Evolutionary conservation across 2,329 filamentous ascomycete genomes (phyloP).

Genomic region (Penicillium sp.): DNA sequence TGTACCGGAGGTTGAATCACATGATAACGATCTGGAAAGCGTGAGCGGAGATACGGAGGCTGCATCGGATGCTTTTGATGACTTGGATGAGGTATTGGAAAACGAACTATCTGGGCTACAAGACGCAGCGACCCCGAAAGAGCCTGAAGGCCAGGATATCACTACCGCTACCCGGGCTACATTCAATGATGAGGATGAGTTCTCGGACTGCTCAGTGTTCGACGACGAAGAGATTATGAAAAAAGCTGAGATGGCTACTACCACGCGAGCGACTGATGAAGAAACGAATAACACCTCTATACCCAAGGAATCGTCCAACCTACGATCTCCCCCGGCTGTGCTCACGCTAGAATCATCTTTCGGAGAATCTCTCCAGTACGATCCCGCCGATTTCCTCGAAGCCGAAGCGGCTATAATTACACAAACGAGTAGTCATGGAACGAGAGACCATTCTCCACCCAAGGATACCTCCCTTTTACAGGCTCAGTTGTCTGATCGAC

Average conservation of each 20-base stretch:
- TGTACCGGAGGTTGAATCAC: neutral
- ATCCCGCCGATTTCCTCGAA: constrained; percentile 31
- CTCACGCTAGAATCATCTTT: constrained; percentile 7
- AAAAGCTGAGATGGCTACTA: constrained; percentile 19
- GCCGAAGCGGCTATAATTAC: constrained; percentile 5
- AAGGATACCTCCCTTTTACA: neutral
- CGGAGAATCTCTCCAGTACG: constrained; percentile 29
- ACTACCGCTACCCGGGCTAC: constrained; percentile 1
- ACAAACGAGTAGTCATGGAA: constrained; percentile 15
- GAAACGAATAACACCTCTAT: neutral
- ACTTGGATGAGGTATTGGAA: constrained; percentile 21
- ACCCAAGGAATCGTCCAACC: neutral
- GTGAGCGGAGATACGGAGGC: constrained; percentile 21
- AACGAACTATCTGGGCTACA: constrained; percentile 12
- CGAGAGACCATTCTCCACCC: neutral
- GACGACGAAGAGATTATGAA: constrained; percentile 31
- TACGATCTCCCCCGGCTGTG: neutral
- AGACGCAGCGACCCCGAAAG: neutral
- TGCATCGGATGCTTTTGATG: constrained; percentile 23
- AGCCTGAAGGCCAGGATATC: neutral
- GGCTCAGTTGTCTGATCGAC: neutral
- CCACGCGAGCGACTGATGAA: neutral
- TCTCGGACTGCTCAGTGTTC: constrained; percentile 36
- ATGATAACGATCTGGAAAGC: constrained; percentile 9
- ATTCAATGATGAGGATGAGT: constrained; percentile 28